phyloP scores from a whole-genome alignment of 768 basidiomycete species.

The Suillus bovinus region DNA sequence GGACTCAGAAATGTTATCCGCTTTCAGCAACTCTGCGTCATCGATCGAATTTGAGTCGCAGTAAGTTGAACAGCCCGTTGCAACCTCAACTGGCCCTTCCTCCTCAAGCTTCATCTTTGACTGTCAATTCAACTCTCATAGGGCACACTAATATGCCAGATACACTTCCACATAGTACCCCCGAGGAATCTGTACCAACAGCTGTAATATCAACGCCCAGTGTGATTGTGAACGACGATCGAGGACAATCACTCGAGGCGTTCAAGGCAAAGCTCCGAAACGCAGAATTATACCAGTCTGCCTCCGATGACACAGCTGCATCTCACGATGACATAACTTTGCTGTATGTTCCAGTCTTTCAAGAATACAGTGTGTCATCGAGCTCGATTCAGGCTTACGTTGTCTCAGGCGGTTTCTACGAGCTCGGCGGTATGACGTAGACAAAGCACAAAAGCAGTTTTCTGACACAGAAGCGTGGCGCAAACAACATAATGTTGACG shows the following conservation, averaged over 20 bases:
- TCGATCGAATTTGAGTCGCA: no score
- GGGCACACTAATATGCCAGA: not conserved
- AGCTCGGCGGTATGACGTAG: slow-evolving; percentile 68
- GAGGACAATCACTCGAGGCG: slow-evolving; percentile 29
- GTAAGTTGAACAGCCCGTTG: no score
- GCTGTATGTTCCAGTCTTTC: slow-evolving; percentile 44
- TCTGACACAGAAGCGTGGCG: slow-evolving; percentile 69
- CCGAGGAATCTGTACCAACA: not conserved
- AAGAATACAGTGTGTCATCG: not conserved
- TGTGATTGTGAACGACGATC: not conserved
- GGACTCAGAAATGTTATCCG: no score
- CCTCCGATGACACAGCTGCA: slow-evolving; percentile 33
- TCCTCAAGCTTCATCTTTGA: not conserved
- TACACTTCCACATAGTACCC: not conserved
- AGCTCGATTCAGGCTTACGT: slow-evolving; percentile 3
- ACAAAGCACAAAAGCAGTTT: slow-evolving; percentile 71
- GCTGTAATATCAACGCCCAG: not conserved
- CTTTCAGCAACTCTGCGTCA: no score
- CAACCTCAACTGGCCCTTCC: not conserved
- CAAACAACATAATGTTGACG: slow-evolving; percentile 55
- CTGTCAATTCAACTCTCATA: not conserved
- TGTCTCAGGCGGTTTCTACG: slow-evolving; percentile 74
- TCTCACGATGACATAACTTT: slow-evolving; percentile 70
- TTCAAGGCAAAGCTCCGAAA: slow-evolving; percentile 56
- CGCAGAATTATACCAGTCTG: slow-evolving; percentile 52